Percentiles rank a stretch among this genome's conserved stretches.
Conservation (phyloP, 2,329 filamentous ascomycete genomes). For the Fusarium graminum region DNA sequence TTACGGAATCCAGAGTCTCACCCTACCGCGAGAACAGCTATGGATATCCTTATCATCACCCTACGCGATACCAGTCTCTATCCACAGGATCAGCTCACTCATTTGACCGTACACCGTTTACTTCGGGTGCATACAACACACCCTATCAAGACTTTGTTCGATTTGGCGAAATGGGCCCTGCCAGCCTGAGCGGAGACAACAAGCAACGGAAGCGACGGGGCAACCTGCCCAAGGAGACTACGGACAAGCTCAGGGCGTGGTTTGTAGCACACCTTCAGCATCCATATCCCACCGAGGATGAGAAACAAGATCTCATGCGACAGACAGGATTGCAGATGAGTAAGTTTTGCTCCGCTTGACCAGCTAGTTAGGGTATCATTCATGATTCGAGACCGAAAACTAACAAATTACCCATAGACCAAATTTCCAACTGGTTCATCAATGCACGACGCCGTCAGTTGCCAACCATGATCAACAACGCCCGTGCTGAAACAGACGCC, state of each 20-base stretch:
- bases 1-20: conserved; percentile 51
- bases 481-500: conserved; percentile 64
- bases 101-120: conserved; percentile 61
- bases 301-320: conserved; percentile 84
- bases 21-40: conserved; percentile 55
- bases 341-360: conserved; percentile 58
- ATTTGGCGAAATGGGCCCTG: conserved; percentile 57
- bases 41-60: conserved; percentile 59
- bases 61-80: conserved; percentile 60
- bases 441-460: conserved; percentile 78
- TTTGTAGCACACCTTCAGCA: conserved; percentile 82
- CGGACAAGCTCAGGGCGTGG: conserved; percentile 84
- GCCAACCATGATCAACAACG: conserved; percentile 70
- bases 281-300: conserved; percentile 88
- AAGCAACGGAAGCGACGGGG: conserved; percentile 77
- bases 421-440: conserved; percentile 86
- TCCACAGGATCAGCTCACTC: conserved; percentile 59
- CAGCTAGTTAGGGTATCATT: conserved; percentile 1
- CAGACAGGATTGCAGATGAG: conserved; percentile 84
- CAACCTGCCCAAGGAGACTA: conserved; percentile 91
- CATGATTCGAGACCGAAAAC: conserved; percentile 8
- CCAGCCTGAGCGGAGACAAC: conserved; percentile 57
- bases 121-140: conserved; percentile 56
- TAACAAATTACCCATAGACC: conserved; percentile 59
- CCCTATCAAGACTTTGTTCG: conserved; percentile 60